Conservation (phyloP, 345 rosid species). For the Isatis tinctoria region DNA sequence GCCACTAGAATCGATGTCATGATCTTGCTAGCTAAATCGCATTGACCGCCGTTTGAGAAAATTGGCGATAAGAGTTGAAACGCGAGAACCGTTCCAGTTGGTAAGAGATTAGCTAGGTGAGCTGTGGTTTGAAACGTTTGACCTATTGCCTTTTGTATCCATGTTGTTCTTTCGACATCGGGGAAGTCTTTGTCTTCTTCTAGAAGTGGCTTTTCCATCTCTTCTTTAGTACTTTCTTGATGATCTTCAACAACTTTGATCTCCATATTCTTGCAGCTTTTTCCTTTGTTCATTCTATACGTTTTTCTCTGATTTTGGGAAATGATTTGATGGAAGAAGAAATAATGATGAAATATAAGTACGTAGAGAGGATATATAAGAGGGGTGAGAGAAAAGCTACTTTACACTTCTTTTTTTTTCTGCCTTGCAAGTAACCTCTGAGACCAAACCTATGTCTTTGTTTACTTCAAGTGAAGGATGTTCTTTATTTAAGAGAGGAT, state of each 20-base stretch:
- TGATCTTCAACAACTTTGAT: slow-evolving; percentile 37
- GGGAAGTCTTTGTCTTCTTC: slow-evolving; percentile 32
- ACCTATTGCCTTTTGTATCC: slow-evolving; percentile 68
- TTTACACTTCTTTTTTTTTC: slow-evolving; percentile 11
- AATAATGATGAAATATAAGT: slow-evolving; percentile 8
- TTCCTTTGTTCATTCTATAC: neutral
- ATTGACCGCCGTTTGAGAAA: slow-evolving; percentile 69
- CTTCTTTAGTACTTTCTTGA: slow-evolving; percentile 16
- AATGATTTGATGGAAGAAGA: slow-evolving; percentile 9
- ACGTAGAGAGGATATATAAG: neutral
- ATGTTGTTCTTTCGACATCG: slow-evolving; percentile 37
- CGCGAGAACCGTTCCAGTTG: slow-evolving; percentile 90
- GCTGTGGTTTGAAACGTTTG: slow-evolving; percentile 91
- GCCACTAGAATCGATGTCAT: slow-evolving; percentile 55
- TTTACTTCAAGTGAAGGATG: slow-evolving; percentile 23
- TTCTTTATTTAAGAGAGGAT: neutral
- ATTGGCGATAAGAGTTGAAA: slow-evolving; percentile 83
- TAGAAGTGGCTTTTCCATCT: slow-evolving; percentile 40
- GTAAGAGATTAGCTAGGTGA: slow-evolving; percentile 81
- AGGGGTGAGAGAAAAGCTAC: slow-evolving; percentile 2
- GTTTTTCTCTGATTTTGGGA: slow-evolving; percentile 10
- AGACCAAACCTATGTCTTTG: slow-evolving; percentile 32
- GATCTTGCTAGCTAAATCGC: slow-evolving; percentile 51
- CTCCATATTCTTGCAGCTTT: slow-evolving; percentile 36
- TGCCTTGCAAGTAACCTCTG: slow-evolving; percentile 66